Evolutionary conservation across 2,329 filamentous ascomycete genomes (phyloP).

Genomic region (Cyclaneusma minus): DNA sequence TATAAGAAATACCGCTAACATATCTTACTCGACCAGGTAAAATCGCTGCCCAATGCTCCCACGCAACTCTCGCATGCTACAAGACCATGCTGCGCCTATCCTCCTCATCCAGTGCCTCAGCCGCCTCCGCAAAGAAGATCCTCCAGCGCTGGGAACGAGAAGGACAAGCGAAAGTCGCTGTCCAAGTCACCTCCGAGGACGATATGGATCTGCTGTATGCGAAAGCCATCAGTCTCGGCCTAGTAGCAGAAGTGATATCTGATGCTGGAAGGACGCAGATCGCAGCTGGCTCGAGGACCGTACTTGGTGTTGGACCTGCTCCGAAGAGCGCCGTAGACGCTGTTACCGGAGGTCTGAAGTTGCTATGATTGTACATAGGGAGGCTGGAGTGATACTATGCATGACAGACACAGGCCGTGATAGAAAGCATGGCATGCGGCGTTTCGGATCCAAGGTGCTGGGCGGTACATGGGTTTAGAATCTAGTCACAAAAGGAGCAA

Average conservation of each 20-base stretch:
- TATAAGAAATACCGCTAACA: slow-evolving; percentile 1
- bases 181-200: slow-evolving; percentile 78
- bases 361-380: no score
- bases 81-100: slow-evolving; percentile 53
- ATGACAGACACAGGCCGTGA: no score
- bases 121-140: slow-evolving; percentile 37
- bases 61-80: slow-evolving; percentile 97
- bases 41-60: slow-evolving; percentile 87
- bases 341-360: slow-evolving; percentile 72
- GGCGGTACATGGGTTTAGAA: no score
- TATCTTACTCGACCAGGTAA: slow-evolving; percentile 46
- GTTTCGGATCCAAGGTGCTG: no score
- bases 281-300: slow-evolving; percentile 79
- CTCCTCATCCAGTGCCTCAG: slow-evolving; percentile 30
- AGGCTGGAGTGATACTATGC: no score
- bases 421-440: no score
- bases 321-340: slow-evolving; percentile 77
- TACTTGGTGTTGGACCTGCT: slow-evolving; percentile 68
- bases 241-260: slow-evolving; percentile 80
- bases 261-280: slow-evolving; percentile 98
- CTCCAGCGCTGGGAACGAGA: slow-evolving; percentile 71
- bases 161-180: slow-evolving; percentile 86
- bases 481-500: no score
- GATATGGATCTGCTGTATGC: slow-evolving; percentile 61
- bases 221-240: slow-evolving; percentile 64